phyloP scores from a whole-genome alignment of 2,329 filamentous ascomycete genomes.

The Colletotrichum sp. region DNA sequence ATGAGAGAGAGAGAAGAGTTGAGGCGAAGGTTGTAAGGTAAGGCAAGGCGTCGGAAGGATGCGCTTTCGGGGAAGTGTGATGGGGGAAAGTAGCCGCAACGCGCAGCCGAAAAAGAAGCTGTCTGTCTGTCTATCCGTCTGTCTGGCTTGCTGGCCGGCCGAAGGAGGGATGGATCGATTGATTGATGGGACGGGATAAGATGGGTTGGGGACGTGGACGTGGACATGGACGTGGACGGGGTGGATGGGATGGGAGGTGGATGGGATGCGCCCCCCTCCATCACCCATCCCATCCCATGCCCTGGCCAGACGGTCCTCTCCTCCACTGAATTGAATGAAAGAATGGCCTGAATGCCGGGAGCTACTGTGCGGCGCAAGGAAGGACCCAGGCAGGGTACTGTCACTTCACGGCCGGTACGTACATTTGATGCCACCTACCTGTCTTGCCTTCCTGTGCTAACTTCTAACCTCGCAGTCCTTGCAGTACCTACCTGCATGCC shows the following conservation, averaged over 20 bases:
- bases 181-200: neutral
- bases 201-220: neutral
- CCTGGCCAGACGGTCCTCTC: neutral
- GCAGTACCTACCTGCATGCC: neutral
- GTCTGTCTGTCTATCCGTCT: neutral
- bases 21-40: neutral
- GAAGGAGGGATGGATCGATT: neutral
- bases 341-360: neutral
- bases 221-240: neutral
- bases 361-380: neutral
- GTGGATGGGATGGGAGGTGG: neutral
- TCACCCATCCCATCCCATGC: neutral
- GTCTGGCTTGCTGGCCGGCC: neutral
- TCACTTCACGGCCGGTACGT: neutral
- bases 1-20: neutral
- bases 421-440: neutral
- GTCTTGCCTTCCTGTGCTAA: neutral
- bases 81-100: neutral
- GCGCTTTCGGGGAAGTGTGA: neutral
- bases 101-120: neutral
- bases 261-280: neutral
- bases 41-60: neutral
- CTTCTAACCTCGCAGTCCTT: neutral
- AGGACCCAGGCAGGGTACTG: neutral
- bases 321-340: slow-evolving; percentile 2